phyloP scores from a whole-genome alignment of 108 stramenopile genomes.

The Cyclostephanos invisitatus region DNA sequence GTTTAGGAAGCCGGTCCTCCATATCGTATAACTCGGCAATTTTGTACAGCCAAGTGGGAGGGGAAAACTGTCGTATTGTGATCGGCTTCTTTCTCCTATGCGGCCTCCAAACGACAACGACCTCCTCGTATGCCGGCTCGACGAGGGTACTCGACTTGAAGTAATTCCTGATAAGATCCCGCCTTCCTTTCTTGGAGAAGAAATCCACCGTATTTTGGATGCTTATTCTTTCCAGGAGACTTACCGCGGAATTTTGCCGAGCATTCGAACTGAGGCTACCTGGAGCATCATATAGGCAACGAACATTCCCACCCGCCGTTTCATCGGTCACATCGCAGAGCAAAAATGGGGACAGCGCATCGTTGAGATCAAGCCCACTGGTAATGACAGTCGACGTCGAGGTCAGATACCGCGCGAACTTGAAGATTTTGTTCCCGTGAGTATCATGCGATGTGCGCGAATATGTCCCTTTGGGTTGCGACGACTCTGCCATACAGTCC shows the following conservation, averaged over 20 bases:
- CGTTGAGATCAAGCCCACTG: conserved; percentile 33
- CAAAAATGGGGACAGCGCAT: conserved; percentile 62
- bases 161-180: conserved; percentile 51
- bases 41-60: conserved; percentile 65
- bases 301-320: neutral
- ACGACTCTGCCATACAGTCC: neutral
- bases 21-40: conserved; percentile 78
- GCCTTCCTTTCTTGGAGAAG: conserved; percentile 56
- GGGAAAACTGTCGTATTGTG: conserved; percentile 5
- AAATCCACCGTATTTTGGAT: conserved; percentile 77
- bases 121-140: conserved; percentile 83
- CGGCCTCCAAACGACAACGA: conserved; percentile 79
- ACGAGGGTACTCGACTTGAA: conserved; percentile 66
- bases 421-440: conserved; percentile 51
- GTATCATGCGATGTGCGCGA: neutral
- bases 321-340: conserved; percentile 51
- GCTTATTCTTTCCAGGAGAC: conserved; percentile 74
- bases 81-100: conserved; percentile 23
- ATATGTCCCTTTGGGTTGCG: neutral
- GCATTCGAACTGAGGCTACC: no score
- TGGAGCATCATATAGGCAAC: no score
- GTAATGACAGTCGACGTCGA: conserved; percentile 21
- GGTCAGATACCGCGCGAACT: conserved; percentile 61
- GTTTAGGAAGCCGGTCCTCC: conserved; percentile 46
- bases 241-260: conserved; percentile 8